These are phyloP conservation scores for Mycena olivaceomarginata DNA, from an alignment of 768 basidiomycete species.

Conservation along the genomic window DNA sequence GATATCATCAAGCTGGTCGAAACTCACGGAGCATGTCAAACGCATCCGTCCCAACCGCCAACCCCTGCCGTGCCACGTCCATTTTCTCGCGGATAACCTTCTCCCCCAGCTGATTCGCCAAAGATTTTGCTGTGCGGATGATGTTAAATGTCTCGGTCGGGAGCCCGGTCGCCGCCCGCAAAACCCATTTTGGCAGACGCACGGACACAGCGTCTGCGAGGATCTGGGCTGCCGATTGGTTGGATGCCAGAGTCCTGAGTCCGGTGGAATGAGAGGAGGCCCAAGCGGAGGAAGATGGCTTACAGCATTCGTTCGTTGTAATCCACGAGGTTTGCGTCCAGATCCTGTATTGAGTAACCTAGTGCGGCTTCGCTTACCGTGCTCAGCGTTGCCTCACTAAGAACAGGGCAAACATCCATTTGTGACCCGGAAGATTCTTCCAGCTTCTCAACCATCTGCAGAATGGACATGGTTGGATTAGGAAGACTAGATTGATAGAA, in stretches of 20 bases:
- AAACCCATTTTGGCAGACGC: slow-evolving; percentile 9
- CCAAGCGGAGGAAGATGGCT: background rate
- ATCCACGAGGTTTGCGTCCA: background rate
- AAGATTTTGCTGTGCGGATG: background rate
- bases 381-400: slow-evolving; percentile 9
- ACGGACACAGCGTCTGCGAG: background rate
- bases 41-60: background rate
- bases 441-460: slow-evolving; percentile 11
- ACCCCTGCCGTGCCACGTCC: background rate
- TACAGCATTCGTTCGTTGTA: background rate
- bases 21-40: slow-evolving; percentile 9
- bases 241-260: background rate
- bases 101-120: background rate
- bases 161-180: background rate
- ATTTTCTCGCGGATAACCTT: slow-evolving; percentile 10
- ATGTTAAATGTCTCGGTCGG: background rate
- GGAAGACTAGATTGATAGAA: no score
- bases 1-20: background rate
- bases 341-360: background rate
- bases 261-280: background rate
- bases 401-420: slow-evolving; percentile 9
- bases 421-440: background rate
- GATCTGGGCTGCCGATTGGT: background rate
- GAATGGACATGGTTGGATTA: no score
- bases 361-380: slow-evolving; percentile 8